Base-by-base conservation (phyloP, 1,284 basidiomycete genomes). In the Puccinia novopanici region DNA sequence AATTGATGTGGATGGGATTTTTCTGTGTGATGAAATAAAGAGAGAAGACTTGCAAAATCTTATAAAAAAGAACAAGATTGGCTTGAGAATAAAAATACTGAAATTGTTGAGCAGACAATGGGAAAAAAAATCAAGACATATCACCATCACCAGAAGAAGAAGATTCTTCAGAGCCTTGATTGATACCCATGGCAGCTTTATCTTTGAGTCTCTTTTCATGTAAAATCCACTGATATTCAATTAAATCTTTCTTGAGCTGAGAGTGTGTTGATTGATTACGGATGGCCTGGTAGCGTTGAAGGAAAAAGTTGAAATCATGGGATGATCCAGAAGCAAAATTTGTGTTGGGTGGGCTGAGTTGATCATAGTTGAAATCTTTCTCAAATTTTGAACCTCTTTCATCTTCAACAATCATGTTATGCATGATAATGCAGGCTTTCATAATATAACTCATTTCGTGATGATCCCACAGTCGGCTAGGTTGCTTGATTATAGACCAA, bases 391-490 rank as follows among this genome's bases (percentile, higher is more conserved):
- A 48, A 48, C 37, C 30, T 13, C 59, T 12, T 30, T 78, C 24
- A 45, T 70, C 76, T 9, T 68, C 37, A 1, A 70, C 37, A 15
- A 59, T 78, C 76, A 71, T 78, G 37, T 78, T 78, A 37, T 78
- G 76, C 24, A 78, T 48, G n/a, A 78, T 70, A n/a, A 78, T 78
- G 17, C 30, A 57, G 3, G 59, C 24, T 13, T 55, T 70, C 76
- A 78, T 78, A 30, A 70, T 78, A 12, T 19, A 48, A 13, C 1
- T 52, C 24, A 70, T 27, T 1, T 70, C 30, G 3, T 22, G 13
- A 24, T 70, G 67, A 17, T 52, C 6, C 67, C 72, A 57, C 1
- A 61, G 22, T 4, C 40, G 34, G 19, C 45, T 17, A 2, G 45
- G 67, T 10, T 70, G 15, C n/a, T 42, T 50, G 24, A 67, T 54